Conservation (phyloP, 768 basidiomycete genomes). For the Xerocomellus chrysenteron region DNA sequence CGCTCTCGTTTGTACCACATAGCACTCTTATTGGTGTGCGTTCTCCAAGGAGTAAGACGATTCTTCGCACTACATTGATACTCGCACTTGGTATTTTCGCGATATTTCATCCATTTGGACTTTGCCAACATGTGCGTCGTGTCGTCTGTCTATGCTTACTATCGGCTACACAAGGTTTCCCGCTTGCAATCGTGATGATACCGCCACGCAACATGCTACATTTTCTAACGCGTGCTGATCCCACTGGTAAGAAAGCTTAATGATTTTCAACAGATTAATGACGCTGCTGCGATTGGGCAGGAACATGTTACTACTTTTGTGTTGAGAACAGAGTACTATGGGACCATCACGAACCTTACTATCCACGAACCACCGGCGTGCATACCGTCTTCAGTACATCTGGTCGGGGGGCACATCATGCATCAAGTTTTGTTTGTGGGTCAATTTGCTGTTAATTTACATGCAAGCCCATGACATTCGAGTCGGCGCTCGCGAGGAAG, state of each 20-base stretch:
- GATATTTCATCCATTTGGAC: background rate
- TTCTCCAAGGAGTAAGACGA: slow-evolving; percentile 5
- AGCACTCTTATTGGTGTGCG: background rate
- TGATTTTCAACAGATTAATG: background rate
- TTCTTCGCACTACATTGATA: slow-evolving; percentile 5
- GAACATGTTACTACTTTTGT: background rate
- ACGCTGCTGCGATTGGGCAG: background rate
- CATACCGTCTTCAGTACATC: no score
- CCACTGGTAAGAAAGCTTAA: slow-evolving; percentile 7
- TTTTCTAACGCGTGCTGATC: background rate
- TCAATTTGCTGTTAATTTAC: no score
- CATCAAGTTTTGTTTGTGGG: no score
- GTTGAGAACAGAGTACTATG: no score
- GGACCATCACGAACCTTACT: no score
- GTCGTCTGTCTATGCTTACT: background rate
- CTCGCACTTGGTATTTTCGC: slow-evolving; percentile 3
- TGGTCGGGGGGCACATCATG: no score
- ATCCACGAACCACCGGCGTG: no score
- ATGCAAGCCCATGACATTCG: no score
- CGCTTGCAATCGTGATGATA: background rate
- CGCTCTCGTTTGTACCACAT: slow-evolving; percentile 12
- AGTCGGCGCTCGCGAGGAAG: no score
- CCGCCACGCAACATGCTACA: background rate
- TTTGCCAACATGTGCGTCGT: background rate
- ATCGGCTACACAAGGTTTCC: background rate